Evolutionary conservation across 257 asterid genomes (phyloP).

Genomic region (Orobanche coerulescens): DNA sequence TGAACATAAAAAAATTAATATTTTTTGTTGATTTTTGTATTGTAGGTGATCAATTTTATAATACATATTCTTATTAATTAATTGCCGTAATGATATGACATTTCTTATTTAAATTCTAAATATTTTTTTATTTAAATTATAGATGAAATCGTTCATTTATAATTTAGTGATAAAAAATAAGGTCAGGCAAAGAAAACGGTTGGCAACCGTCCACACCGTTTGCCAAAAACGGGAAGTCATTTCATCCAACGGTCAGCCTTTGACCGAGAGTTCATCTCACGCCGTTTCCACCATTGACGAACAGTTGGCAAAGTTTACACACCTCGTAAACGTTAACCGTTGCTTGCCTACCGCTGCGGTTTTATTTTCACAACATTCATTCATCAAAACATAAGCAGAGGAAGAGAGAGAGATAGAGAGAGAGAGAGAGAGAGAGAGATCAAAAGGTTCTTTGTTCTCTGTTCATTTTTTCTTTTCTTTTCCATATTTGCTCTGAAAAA

Average conservation of each 20-base stretch:
- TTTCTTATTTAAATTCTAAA: too few species aligned
- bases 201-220: background rate
- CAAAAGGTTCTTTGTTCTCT: background rate
- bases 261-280: background rate
- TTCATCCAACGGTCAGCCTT: background rate
- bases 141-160: too few species aligned
- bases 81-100: too few species aligned
- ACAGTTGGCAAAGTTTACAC: background rate
- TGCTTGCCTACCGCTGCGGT: slow-evolving; percentile 11
- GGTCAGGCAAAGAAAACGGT: too few species aligned
- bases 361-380: too few species aligned
- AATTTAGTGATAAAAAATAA: too few species aligned
- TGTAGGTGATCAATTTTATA: too few species aligned
- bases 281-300: background rate
- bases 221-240: background rate
- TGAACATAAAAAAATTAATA: too few species aligned
- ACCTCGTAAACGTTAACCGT: slow-evolving; percentile 10
- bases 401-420: slow-evolving; percentile 10
- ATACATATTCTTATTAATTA: too few species aligned
- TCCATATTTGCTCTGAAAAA: background rate
- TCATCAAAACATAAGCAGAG: slow-evolving; percentile 5
- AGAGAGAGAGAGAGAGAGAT: background rate
- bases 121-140: too few species aligned
- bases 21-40: too few species aligned
- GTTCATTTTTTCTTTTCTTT: background rate